Conservation (phyloP, 2,329 filamentous ascomycete species). For the Apiospora aurea region DNA sequence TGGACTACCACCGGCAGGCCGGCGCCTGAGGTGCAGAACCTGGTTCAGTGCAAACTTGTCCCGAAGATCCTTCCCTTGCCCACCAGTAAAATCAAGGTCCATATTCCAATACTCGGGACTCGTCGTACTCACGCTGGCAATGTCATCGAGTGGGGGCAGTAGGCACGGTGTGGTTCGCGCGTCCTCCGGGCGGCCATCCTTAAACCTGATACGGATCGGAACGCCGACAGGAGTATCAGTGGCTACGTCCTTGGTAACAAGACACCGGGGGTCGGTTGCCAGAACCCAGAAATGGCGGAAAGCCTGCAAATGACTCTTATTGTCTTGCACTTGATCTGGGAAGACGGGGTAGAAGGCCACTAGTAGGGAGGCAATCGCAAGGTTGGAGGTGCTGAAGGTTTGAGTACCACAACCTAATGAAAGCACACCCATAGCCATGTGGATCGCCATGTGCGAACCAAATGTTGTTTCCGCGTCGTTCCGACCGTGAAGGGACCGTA, state of each 20-base stretch:
- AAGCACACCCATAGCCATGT: constrained; percentile 88
- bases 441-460: constrained; percentile 90
- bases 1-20: constrained; percentile 70
- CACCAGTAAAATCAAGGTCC: constrained; percentile 73
- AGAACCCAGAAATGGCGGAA: constrained; percentile 98
- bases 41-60: constrained; percentile 73
- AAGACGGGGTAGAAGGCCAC: constrained; percentile 95
- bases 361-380: constrained; percentile 85
- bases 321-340: constrained; percentile 88
- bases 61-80: constrained; percentile 66
- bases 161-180: constrained; percentile 64
- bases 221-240: constrained; percentile 81
- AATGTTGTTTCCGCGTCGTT: constrained; percentile 86
- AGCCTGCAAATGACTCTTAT: constrained; percentile 92
- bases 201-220: constrained; percentile 71
- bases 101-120: constrained; percentile 81
- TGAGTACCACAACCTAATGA: constrained; percentile 93
- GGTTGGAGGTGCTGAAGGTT: constrained; percentile 87
- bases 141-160: constrained; percentile 69
- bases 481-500: constrained; percentile 87
- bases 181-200: constrained; percentile 33
- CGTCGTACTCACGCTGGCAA: constrained; percentile 64
- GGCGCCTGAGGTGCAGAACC: constrained; percentile 75
- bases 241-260: constrained; percentile 86
- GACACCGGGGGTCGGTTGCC: constrained; percentile 86